phyloP scores from a whole-genome alignment of 192 early-diverging fungal genomes.

The Backusella australiensis region DNA sequence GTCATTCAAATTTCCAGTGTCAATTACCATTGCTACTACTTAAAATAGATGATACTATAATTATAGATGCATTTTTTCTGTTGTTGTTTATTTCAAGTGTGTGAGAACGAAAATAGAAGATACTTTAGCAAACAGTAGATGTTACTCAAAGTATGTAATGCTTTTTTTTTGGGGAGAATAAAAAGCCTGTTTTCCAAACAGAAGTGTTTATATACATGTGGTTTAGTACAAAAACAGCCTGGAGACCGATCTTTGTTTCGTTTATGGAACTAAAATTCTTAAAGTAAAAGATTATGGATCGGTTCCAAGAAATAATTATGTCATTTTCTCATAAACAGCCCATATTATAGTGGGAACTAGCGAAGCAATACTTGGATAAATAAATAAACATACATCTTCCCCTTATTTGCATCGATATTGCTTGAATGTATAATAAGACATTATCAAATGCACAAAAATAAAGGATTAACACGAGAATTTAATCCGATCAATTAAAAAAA shows the following conservation, averaged over 20 bases:
- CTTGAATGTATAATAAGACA: not conserved
- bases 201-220: not conserved
- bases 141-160: not conserved
- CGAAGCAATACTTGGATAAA: not conserved
- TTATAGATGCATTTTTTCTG: not conserved
- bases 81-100: not conserved
- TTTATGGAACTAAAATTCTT: not conserved
- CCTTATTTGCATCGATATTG: not conserved
- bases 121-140: not conserved
- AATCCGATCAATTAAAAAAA: not conserved
- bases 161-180: not conserved
- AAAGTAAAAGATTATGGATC: not conserved
- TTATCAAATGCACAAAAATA: not conserved
- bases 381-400: not conserved
- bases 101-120: not conserved
- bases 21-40: not conserved
- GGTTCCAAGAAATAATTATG: not conserved
- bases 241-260: not conserved
- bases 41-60: not conserved
- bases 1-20: not conserved
- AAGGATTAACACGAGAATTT: not conserved
- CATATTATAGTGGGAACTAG: not conserved
- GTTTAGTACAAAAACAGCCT: not conserved
- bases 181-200: not conserved
- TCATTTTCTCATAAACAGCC: slow-evolving; percentile 1